A percentile compares a stretch with the other conserved stretches of the same genome.
Conservation (phyloP, 371 early-diverging fungal genomes). For the Mucor piriformis region DNA sequence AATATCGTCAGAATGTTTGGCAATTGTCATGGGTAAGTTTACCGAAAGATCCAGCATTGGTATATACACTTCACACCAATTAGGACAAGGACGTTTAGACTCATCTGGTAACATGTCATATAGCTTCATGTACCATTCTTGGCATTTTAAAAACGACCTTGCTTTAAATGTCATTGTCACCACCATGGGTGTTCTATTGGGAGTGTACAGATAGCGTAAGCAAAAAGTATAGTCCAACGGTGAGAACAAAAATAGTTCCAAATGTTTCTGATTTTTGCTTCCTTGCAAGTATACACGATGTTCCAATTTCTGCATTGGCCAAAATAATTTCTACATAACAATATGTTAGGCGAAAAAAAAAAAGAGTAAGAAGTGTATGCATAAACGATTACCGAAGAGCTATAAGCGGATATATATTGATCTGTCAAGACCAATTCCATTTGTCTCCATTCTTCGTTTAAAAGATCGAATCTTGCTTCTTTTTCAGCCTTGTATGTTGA, state of each 20-base stretch:
- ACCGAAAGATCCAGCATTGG: conserved; percentile 36
- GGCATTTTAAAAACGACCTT: conserved; percentile 33
- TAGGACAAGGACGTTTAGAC: conserved; percentile 29
- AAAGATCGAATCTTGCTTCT: conserved; percentile 21
- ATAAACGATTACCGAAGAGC: conserved; percentile 33
- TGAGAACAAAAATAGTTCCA: conserved; percentile 34
- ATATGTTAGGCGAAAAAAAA: neutral
- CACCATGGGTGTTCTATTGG: conserved; percentile 1
- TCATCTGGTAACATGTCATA: conserved; percentile 33
- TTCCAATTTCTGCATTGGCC: conserved; percentile 38
- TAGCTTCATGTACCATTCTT: conserved; percentile 52
- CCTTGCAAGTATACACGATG: conserved; percentile 26
- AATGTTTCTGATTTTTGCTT: conserved; percentile 7
- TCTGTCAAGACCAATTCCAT: conserved; percentile 31
- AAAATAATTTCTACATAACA: conserved; percentile 23
- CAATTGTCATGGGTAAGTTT: conserved; percentile 32
- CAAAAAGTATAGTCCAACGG: conserved; percentile 49
- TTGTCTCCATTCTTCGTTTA: conserved; percentile 42
- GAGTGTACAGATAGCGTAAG: conserved; percentile 19
- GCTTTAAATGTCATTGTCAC: conserved; percentile 40
- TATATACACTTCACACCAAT: conserved; percentile 46
- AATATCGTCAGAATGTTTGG: conserved; percentile 28
- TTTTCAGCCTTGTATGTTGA: conserved; percentile 36
- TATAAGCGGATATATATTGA: conserved; percentile 21
- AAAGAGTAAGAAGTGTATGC: neutral